Percentiles rank a stretch among this genome's conserved stretches.
Conservation (phyloP, 805 yeast genomes). For the Saccharomycopsis selenospora region DNA sequence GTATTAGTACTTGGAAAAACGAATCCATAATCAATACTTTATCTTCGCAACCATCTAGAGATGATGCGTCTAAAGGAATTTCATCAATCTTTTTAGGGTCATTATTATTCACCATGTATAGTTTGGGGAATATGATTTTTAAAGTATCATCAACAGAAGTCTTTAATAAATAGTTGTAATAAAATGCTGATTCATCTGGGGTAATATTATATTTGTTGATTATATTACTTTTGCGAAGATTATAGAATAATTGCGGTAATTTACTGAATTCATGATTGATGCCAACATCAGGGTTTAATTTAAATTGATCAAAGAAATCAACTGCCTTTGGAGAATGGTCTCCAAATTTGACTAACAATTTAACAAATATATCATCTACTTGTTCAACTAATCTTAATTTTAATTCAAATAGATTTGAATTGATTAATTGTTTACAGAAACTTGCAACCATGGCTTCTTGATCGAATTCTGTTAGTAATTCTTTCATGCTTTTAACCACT, state of each 20-base stretch:
- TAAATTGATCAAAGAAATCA: constrained; percentile 2
- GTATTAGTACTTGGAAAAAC: constrained; percentile 25
- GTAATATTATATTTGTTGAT: constrained; percentile 35
- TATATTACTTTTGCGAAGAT: constrained; percentile 32
- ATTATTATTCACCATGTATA: background rate
- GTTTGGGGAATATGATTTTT: constrained; percentile 3
- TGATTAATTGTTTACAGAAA: constrained; percentile 30
- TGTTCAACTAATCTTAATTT: constrained; percentile 28
- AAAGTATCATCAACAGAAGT: constrained; percentile 23
- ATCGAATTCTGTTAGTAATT: constrained; percentile 31
- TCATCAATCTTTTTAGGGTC: background rate
- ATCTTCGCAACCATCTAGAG: constrained; percentile 13
- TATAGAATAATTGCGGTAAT: constrained; percentile 31
- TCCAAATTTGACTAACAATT: constrained; percentile 29
- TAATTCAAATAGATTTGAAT: constrained; percentile 25
- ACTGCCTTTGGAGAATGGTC: constrained; percentile 21
- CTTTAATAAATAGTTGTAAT: constrained; percentile 31
- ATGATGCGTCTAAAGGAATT: constrained; percentile 18
- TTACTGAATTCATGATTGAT: constrained; percentile 18
- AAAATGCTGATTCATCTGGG: constrained; percentile 40
- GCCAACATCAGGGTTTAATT: constrained; percentile 6
- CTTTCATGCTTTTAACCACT: background rate
- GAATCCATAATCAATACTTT: constrained; percentile 26
- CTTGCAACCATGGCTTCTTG: constrained; percentile 29
- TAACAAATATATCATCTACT: constrained; percentile 28